Base-by-base conservation (phyloP, 2,329 filamentous ascomycete species). In the Amphichorda felina region DNA sequence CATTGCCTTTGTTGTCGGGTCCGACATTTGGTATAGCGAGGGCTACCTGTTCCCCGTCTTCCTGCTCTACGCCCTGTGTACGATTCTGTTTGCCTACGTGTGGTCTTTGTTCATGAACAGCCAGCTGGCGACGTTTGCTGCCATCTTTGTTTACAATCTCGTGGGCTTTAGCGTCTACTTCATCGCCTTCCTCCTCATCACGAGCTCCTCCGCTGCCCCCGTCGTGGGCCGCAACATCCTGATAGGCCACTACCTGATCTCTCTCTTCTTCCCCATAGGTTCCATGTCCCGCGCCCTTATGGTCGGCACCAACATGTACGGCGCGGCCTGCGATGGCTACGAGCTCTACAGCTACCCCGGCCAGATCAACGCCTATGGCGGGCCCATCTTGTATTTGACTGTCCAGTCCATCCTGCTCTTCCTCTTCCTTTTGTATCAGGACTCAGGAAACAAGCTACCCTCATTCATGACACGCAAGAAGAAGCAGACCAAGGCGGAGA, bases 11-110 rank as follows among this genome's bases (percentile, higher is more conserved):
- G 70, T 68, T 1, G 71, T 66, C 1, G 57, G 66, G 15, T 75
- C 75, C 0, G 54, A 64, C 41, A 67, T 77, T 3, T 89, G 82
- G 75, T 93, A 85, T 45, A 67, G 78, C 38, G 65, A 82, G 3
- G 80, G 74, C 29, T 89, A 87, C 50, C 60, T 93, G 5, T 89
- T 88, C 51, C 57, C 86, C 8, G 66, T 88, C 19, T 78, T 91
- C 43, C 67, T 79, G 37, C 67, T 91, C 1, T 91, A 85, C 53
- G 83, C 82, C 1, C 55, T 91, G 6, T 72, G 80, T 0, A 79
- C 82, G 0, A 80, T 72, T 3, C 60, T 89, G 3, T 63, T 86
- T 33, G 71, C 79, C 2, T 93, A 93, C 53, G 66, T 86, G 30
- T 70, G 89, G 28, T 89, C 84, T 0, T 68, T 91, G 0, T 78